Percentiles rank a stretch among this genome's conserved stretches.
Conservation (phyloP, 2,329 filamentous ascomycete species). For the Geosmithia morbida region DNA sequence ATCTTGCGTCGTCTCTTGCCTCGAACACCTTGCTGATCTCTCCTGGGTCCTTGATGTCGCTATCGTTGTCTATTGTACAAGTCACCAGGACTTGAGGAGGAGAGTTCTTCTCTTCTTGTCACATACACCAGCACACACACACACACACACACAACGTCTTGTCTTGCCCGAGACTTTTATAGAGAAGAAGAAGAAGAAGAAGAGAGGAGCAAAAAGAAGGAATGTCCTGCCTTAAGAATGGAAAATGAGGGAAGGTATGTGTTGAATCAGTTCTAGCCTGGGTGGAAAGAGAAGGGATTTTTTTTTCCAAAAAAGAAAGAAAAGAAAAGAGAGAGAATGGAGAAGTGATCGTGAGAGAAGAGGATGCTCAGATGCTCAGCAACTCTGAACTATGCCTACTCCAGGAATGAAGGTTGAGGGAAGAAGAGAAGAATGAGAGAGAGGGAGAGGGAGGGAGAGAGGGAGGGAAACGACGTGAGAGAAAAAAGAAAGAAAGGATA, state of each 20-base stretch:
- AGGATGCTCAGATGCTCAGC: too few species aligned
- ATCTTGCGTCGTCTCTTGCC: constrained; percentile 11
- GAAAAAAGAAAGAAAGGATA: too few species aligned
- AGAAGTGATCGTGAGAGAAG: too few species aligned
- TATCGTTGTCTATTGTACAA: neutral
- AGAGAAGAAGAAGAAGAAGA: neutral
- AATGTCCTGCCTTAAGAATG: too few species aligned
- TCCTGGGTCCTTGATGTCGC: neutral
- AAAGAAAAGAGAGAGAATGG: too few species aligned
- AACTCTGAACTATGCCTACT: neutral
- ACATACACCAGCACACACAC: too few species aligned
- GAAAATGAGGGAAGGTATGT: too few species aligned
- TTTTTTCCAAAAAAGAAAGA: too few species aligned
- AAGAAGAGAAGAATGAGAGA: neutral
- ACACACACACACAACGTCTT: neutral
- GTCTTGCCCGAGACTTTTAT: neutral
- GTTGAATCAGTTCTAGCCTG: too few species aligned
- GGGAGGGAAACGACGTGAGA: neutral
- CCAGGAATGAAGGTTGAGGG: neutral
- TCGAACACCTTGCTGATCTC: too few species aligned
- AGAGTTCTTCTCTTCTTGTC: neutral
- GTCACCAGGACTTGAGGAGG: neutral
- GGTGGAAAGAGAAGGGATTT: too few species aligned
- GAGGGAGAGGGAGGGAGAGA: neutral
- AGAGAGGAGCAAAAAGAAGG: too few species aligned